Evolutionary conservation across 2,329 filamentous ascomycete species (phyloP), one percentile per base, ranked within the genome.

Genomic region (Nemania sp.): DNA sequence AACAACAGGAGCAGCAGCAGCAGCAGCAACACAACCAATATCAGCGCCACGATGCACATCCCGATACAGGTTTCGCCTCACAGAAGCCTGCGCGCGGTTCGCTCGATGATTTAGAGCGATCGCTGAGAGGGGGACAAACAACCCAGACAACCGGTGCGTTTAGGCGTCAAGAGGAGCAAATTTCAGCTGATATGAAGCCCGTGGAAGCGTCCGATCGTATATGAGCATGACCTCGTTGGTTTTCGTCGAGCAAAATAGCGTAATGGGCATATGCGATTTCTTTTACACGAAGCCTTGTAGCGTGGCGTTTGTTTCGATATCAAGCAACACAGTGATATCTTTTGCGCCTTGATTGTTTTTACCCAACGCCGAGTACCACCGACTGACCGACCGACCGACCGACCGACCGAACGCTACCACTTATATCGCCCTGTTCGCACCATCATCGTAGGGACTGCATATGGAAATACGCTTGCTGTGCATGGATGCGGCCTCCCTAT

Each of bases 171-270:
- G 65, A 72, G 8, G 70, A 72, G 26, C 55, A 63, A 20, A 61
- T 72, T 35, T 62, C 70, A 47, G 67, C 62, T 60, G 68, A 72
- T 63, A 68, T 69, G 61, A 72, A 70, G 45, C 68, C 70, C 57
- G 66, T 66, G 60, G 29, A 64, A 65, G 56, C 66, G 11, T 61
- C 63, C 57, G 70, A 70, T 57, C 67, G 59, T 53, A 54, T 71
- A 71, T 70, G 62, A 71, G 35, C 20, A 49, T 5, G 26, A 27
- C 24, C 35, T 41, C 41, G 26, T 45, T 27, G 24, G 41, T 52
- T 41, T 18, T 24, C 10, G 20, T 32, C 32, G 26, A 61, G 52
- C 24, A 35, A n/a, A 57, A 53, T 43, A 56, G 35, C 58, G 29
- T 38, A 38, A 60, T 56, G 52, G 41, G 29, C 35, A 29, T 15